These are phyloP conservation scores for Sparassis latifolia DNA, from an alignment of 1,284 basidiomycete genomes.

Conservation along the genomic window DNA sequence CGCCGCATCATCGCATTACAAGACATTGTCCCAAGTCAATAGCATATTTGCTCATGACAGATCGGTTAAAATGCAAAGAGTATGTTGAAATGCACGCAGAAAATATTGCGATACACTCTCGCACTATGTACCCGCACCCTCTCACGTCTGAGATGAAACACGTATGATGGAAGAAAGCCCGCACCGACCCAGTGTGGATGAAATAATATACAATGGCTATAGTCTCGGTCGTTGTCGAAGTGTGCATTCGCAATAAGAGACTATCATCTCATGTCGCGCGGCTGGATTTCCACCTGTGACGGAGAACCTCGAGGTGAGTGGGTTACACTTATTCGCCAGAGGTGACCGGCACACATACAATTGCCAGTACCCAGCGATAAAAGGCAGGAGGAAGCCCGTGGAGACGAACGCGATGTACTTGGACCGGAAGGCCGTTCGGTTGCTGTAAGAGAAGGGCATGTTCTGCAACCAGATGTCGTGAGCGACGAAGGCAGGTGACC, in stretches of 20 bases:
- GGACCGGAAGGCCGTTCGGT: constrained; percentile 18
- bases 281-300: constrained; percentile 17
- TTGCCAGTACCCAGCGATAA: constrained; percentile 22
- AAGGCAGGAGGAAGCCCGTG: constrained; percentile 22
- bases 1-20: no score
- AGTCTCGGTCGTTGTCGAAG: constrained; percentile 16
- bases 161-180: no score
- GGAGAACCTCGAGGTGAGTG: constrained; percentile 15
- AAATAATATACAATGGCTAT: neutral
- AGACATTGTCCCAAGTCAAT: no score
- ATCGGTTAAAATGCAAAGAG: no score
- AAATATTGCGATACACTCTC: no score
- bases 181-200: no score
- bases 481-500: neutral
- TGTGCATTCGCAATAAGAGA: constrained; percentile 18
- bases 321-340: constrained; percentile 4
- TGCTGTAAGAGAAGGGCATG: constrained; percentile 24
- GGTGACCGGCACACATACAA: constrained; percentile 16
- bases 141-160: no score
- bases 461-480: constrained; percentile 10
- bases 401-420: constrained; percentile 15
- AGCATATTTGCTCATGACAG: no score
- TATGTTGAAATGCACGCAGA: no score
- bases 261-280: constrained; percentile 14
- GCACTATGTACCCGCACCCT: no score